A percentile compares a stretch with the other conserved stretches of the same genome.
Evolutionary conservation across 2,329 filamentous ascomycete genomes (phyloP).

Genomic region (Bipolaris bicolor): DNA sequence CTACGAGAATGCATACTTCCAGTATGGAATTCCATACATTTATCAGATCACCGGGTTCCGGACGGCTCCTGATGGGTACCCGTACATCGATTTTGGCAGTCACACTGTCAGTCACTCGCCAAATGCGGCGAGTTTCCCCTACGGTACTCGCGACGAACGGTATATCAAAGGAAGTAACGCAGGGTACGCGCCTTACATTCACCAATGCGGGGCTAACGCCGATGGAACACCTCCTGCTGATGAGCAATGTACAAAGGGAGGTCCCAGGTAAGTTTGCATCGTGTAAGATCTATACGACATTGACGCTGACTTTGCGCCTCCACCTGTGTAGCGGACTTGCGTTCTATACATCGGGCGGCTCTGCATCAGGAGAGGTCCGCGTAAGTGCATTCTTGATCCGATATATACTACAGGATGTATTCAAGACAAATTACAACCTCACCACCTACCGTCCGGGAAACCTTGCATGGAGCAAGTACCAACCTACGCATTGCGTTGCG

Average conservation of each 20-base stretch:
- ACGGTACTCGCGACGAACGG: conserved; percentile 7
- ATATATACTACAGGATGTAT: conserved; percentile 9
- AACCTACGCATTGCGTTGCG: conserved; percentile 10
- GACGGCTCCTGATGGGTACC: conserved; percentile 9
- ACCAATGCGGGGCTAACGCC: conserved; percentile 11
- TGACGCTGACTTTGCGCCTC: not conserved
- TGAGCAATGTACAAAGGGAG: conserved; percentile 8
- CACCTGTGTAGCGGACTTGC: conserved; percentile 5
- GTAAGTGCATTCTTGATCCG: conserved; percentile 12
- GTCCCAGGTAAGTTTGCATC: conserved; percentile 2
- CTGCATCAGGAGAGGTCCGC: conserved; percentile 13
- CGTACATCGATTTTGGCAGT: conserved; percentile 14
- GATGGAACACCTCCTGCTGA: conserved; percentile 3
- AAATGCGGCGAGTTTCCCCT: conserved; percentile 9
- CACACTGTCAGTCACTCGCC: conserved; percentile 17
- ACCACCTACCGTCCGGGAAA: conserved; percentile 13
- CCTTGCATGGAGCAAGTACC: conserved; percentile 17
- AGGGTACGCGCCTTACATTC: conserved; percentile 7
- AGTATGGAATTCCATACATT: conserved; percentile 14
- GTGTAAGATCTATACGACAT: not conserved
- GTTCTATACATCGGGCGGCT: conserved; percentile 11
- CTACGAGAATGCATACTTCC: conserved; percentile 15
- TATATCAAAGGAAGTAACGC: conserved; percentile 4
- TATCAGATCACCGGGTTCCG: conserved; percentile 15
- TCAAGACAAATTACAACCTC: conserved; percentile 15